These are phyloP conservation scores for Termitomyces sp. DNA, from an alignment of 768 basidiomycete species.

Conservation along the genomic window DNA sequence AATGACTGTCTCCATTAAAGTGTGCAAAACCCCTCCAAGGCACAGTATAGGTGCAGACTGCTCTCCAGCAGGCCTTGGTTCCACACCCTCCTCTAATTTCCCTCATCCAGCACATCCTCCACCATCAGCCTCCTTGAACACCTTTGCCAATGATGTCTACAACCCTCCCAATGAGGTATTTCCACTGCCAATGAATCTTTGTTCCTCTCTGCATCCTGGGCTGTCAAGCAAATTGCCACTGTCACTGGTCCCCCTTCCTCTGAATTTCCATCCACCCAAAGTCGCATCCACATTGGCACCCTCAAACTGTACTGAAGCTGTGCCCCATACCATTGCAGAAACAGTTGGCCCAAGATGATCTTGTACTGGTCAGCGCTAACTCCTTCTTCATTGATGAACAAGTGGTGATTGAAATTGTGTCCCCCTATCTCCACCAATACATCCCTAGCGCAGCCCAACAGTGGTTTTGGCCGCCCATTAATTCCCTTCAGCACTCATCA, in stretches of 20 bases:
- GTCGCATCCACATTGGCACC: slow-evolving; percentile 13
- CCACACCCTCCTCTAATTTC: too few species aligned
- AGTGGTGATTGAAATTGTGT: too few species aligned
- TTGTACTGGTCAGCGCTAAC: slow-evolving; percentile 16
- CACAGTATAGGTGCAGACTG: too few species aligned
- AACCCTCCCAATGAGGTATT: not conserved
- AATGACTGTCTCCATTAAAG: not conserved
- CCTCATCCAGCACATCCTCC: not conserved
- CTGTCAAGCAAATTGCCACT: slow-evolving; percentile 11
- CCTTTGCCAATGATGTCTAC: not conserved
- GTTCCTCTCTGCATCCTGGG: not conserved
- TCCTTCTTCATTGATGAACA: slow-evolving; percentile 19
- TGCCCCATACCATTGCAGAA: slow-evolving; percentile 22
- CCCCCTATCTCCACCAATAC: slow-evolving; percentile 12
- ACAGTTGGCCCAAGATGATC: slow-evolving; percentile 23
- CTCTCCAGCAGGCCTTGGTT: too few species aligned
- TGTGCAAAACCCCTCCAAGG: too few species aligned
- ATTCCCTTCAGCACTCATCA: slow-evolving; percentile 26
- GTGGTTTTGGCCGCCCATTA: slow-evolving; percentile 14
- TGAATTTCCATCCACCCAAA: slow-evolving; percentile 20
- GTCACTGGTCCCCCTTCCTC: slow-evolving; percentile 1
- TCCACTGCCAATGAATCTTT: not conserved
- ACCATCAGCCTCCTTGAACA: not conserved
- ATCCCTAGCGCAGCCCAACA: slow-evolving; percentile 20
- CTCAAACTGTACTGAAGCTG: slow-evolving; percentile 11